Percentiles rank a stretch among this genome's conserved stretches.
Evolutionary conservation across 1,139 yeast genomes (phyloP).

Genomic region (Candida labiduridarum): DNA sequence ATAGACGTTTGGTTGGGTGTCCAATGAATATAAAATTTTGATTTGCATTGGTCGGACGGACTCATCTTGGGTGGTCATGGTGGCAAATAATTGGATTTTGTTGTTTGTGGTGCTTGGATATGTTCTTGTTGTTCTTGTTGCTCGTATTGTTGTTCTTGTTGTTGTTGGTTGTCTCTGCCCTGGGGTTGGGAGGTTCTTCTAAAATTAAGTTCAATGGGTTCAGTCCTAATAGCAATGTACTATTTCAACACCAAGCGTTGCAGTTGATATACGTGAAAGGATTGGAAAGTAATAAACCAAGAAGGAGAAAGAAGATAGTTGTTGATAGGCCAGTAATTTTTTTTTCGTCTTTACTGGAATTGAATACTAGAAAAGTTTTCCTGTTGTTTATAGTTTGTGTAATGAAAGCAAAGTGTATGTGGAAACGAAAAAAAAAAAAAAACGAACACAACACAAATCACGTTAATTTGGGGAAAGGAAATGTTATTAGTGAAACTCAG

Average conservation of each 20-base stretch:
- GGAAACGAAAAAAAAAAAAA: not conserved
- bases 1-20: constrained; percentile 58
- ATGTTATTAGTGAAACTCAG: not conserved
- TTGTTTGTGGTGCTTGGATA: not conserved
- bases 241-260: not conserved
- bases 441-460: not conserved
- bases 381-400: constrained; percentile 4
- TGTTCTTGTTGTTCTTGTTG: not conserved
- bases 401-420: not conserved
- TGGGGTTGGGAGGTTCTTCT: not conserved
- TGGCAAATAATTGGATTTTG: not conserved
- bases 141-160: not conserved
- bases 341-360: not conserved
- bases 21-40: constrained; percentile 63
- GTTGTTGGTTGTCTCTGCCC: not conserved
- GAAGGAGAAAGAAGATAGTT: not conserved
- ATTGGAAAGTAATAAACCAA: not conserved
- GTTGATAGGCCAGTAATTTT: not conserved
- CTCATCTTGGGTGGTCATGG: constrained; percentile 23
- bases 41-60: constrained; percentile 48
- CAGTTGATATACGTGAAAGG: not conserved
- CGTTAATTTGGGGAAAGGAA: not conserved
- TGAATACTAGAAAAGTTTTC: not conserved
- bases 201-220: not conserved
- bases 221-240: not conserved